phyloP scores from a whole-genome alignment of 116 monocot genomes.

The Iris pallida region DNA sequence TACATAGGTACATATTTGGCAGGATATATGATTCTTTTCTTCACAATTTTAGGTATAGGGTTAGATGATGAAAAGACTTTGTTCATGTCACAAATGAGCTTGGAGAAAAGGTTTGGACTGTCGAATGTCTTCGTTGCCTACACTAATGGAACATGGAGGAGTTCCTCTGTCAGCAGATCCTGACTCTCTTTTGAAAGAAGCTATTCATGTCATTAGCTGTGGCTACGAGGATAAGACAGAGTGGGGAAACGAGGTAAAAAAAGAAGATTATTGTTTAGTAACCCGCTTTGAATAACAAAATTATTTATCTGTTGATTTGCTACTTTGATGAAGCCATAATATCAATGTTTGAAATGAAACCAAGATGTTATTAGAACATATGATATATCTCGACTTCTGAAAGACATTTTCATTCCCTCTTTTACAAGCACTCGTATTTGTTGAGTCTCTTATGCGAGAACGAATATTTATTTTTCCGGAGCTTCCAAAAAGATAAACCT shows the following conservation, averaged over 20 bases:
- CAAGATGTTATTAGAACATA: no score
- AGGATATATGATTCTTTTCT: conserved; percentile 15
- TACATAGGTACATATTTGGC: no score
- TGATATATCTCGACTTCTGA: no score
- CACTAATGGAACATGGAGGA: conserved; percentile 82
- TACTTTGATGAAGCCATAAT: background rate
- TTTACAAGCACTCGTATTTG: no score
- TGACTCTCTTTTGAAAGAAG: conserved; percentile 79
- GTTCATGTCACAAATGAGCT: conserved; percentile 82
- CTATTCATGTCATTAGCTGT: conserved; percentile 84
- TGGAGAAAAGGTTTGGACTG: conserved; percentile 81
- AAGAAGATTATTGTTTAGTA: conserved; percentile 63
- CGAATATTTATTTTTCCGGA: no score
- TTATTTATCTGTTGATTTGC: background rate
- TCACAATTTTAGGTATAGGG: conserved; percentile 50
- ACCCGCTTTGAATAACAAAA: background rate
- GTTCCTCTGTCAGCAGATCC: conserved; percentile 85
- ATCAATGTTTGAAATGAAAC: no score
- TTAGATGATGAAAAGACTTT: conserved; percentile 92
- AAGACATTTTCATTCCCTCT: no score
- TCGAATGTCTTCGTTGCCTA: conserved; percentile 73
- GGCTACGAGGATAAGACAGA: conserved; percentile 89
- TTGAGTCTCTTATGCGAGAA: no score
- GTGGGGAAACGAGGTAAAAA: conserved; percentile 87
- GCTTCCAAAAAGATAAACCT: no score